Base-by-base conservation (phyloP, 2,329 filamentous ascomycete species). In the Cladophialophora yegresii region DNA sequence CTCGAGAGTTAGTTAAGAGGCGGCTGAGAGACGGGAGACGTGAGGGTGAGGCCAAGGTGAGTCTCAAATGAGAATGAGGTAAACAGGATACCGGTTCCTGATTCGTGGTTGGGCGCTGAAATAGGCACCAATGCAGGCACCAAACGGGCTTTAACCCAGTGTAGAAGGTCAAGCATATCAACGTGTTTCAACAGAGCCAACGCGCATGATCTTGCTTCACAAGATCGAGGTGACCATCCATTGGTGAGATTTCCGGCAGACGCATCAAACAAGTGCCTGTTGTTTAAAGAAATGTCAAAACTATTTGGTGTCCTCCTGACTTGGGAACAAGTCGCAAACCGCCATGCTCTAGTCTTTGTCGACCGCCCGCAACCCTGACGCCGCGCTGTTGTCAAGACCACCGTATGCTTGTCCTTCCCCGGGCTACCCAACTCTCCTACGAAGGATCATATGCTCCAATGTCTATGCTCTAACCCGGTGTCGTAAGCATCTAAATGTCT, bases 401-500 rank as follows among this genome's bases (percentile, higher is more conserved):
- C 16, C n/a, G 47, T 50, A 50, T 50, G 47, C 47, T 23, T 28
- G 23, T 54, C 28, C 51, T 54, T 13, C 13, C n/a, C 57, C 13
- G 36, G 22, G 51, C 45, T 59, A 59, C 33, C 57, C 57, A 59
- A 59, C 1, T 33, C 13, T 2, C 51, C n/a, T 32, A 20, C n/a
- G 51, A 4, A 43, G 43, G 20, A 10, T 54, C 49, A 43, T 47
- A 58, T 54, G 30, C 45, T 5, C 33, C 22, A 47, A 36, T 4
- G 4, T 45, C 54, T 57, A 57, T 12, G 20, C 36, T 47, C 43
- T 36, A 33, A 22, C 54, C 30, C 32, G 13, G n/a, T 22, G 20
- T 28, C 50, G 10, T 49, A 13, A 33, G 10, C 32, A 36, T 54
- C 54, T 65, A 61, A 36, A 49, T 22, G 12, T 63, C 55, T 57